Percentiles rank a stretch among this genome's conserved stretches.
phyloP scores from a whole-genome alignment of 371 early-diverging fungal genomes.

The Mortierella sp. region DNA sequence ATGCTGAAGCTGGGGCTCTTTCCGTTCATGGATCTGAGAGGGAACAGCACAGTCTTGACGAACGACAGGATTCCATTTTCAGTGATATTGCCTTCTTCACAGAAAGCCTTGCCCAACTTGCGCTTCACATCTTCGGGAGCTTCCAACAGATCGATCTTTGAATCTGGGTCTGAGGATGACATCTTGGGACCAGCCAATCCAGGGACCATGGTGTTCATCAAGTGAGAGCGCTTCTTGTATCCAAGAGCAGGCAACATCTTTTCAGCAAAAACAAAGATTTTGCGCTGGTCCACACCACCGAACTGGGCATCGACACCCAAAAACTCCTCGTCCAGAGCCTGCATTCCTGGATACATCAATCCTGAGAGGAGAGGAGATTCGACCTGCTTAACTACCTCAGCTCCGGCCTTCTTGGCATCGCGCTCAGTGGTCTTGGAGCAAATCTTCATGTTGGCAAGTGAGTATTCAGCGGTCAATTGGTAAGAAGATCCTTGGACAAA shows the following conservation, averaged over 20 bases:
- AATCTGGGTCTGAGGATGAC: conserved; percentile 97
- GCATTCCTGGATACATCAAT: conserved; percentile 99
- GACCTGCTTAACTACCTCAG: conserved; percentile 99
- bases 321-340: conserved; percentile 99
- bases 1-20: conserved; percentile 75
- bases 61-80: conserved; percentile 96
- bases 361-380: conserved; percentile 94
- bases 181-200: conserved; percentile 98
- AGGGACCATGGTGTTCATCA: conserved; percentile 99
- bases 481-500: conserved; percentile 96
- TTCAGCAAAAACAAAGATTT: conserved; percentile 99
- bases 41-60: conserved; percentile 93
- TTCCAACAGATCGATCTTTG: conserved; percentile 99
- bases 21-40: conserved; percentile 74
- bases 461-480: conserved; percentile 92
- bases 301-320: conserved; percentile 99
- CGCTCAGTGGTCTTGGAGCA: conserved; percentile 92
- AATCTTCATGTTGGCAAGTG: conserved; percentile 96
- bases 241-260: conserved; percentile 97
- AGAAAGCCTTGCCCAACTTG: conserved; percentile 98
- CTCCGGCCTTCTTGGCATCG: conserved; percentile 99
- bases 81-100: conserved; percentile 97
- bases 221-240: conserved; percentile 98
- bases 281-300: conserved; percentile 99
- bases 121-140: conserved; percentile 85